These are phyloP conservation scores for Kazachstania martiniae DNA, from an alignment of 805 yeast genomes.

Conservation along the genomic window DNA sequence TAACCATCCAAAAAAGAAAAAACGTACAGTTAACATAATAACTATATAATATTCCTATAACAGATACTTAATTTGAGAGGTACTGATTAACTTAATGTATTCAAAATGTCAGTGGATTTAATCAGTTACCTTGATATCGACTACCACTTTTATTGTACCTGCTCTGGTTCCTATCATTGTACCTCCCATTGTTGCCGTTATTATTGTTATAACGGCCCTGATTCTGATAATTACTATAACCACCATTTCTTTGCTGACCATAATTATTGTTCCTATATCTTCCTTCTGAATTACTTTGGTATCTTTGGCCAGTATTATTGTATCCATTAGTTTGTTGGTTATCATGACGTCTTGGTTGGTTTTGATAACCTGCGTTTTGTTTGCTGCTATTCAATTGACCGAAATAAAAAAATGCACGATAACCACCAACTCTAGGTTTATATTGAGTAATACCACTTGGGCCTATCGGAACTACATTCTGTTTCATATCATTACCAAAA, in stretches of 20 bases:
- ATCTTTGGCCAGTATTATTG: no score
- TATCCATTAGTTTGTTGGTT: conserved; percentile 2
- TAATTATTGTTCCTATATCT: conserved; percentile 2
- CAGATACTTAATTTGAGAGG: no score
- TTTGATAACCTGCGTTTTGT: no score
- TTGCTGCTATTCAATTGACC: conserved; percentile 25
- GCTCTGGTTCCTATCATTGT: conserved; percentile 3
- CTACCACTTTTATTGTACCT: conserved; percentile 10
- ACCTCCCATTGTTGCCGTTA: conserved; percentile 1
- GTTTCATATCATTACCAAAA: conserved; percentile 27
- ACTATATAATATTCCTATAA: no score
- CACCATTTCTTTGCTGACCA: conserved; percentile 3
- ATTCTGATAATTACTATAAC: conserved; percentile 3
- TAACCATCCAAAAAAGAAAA: no score
- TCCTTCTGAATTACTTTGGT: no score
- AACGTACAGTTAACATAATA: no score
- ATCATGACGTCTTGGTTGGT: no score
- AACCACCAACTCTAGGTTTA: conserved; percentile 42
- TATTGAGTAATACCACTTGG: conserved; percentile 38
- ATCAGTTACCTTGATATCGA: conserved; percentile 1
- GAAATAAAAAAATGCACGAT: conserved; percentile 33
- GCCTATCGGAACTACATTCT: conserved; percentile 35
- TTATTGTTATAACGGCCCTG: conserved; percentile 7
- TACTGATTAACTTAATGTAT: no score
- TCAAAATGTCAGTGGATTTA: no score